Evolutionary conservation across 192 early-diverging fungal genomes (phyloP).

Genomic region (Podila epicladia): DNA sequence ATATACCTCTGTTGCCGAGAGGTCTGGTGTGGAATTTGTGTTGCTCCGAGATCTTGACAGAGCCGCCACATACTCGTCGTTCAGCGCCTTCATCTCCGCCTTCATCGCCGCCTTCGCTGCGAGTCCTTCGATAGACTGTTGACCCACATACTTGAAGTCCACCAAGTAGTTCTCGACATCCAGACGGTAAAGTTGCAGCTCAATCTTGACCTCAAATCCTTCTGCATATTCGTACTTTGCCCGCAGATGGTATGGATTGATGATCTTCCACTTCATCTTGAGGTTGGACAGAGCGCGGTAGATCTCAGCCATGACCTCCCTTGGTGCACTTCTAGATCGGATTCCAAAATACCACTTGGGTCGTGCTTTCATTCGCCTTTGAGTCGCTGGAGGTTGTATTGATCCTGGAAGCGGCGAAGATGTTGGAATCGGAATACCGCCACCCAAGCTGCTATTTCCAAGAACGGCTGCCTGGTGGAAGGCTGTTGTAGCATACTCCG

Average conservation of each 20-base stretch:
- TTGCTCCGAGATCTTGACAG: constrained; percentile 10
- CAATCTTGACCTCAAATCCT: constrained; percentile 82
- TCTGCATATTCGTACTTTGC: constrained; percentile 70
- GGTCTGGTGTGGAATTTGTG: constrained; percentile 13
- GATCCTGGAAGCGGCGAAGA: not conserved
- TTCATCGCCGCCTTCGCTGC: constrained; percentile 50
- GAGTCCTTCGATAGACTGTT: constrained; percentile 33
- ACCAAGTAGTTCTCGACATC: constrained; percentile 94
- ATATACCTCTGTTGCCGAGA: constrained; percentile 48
- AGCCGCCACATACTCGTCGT: constrained; percentile 25
- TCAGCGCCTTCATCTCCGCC: constrained; percentile 24
- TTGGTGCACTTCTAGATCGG: constrained; percentile 87
- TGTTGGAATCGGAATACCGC: constrained; percentile 25
- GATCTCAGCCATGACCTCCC: constrained; percentile 98
- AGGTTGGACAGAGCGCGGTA: constrained; percentile 91
- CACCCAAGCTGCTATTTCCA: constrained; percentile 31
- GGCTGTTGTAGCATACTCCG: constrained; percentile 18
- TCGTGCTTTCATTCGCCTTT: constrained; percentile 55
- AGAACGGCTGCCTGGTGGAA: constrained; percentile 41
- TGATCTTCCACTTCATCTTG: constrained; percentile 92
- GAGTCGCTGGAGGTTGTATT: constrained; percentile 15
- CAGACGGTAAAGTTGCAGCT: constrained; percentile 94
- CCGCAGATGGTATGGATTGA: constrained; percentile 89
- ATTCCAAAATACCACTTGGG: constrained; percentile 99
- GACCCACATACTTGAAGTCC: constrained; percentile 90